These are phyloP conservation scores for Trichosporon sp. DNA, from an alignment of 1,284 basidiomycete genomes.

Conservation along the genomic window DNA sequence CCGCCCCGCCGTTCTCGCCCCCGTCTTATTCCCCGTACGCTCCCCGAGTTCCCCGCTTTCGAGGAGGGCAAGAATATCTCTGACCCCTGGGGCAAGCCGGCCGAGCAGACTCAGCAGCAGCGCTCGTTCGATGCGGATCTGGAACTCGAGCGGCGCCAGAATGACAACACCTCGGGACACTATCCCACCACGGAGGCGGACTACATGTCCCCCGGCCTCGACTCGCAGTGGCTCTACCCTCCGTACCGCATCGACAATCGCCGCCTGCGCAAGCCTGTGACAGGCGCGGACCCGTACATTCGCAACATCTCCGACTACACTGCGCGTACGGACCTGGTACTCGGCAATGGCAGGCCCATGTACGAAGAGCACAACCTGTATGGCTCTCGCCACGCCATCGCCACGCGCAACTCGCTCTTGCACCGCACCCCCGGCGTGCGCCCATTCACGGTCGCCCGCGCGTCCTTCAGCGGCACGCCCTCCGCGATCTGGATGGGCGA, in stretches of 20 bases:
- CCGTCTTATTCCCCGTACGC: conserved; percentile 25
- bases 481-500: conserved; percentile 68
- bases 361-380: conserved; percentile 69
- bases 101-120: background rate
- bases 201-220: conserved; percentile 34
- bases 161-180: conserved; percentile 1
- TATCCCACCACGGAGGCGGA: conserved; percentile 26
- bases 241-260: conserved; percentile 38
- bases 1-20: conserved; percentile 30
- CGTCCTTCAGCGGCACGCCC: conserved; percentile 67
- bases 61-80: conserved; percentile 35
- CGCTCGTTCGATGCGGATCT: background rate
- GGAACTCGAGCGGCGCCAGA: conserved; percentile 3
- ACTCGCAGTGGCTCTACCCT: conserved; percentile 40
- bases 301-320: conserved; percentile 43
- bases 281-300: background rate
- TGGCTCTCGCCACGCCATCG: conserved; percentile 70
- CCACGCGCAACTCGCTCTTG: conserved; percentile 66
- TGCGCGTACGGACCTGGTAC: conserved; percentile 60
- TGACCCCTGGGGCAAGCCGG: conserved; percentile 17
- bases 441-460: conserved; percentile 70
- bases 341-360: conserved; percentile 66
- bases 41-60: conserved; percentile 30
- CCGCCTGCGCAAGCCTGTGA: conserved; percentile 17
- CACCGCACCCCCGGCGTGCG: conserved; percentile 65